Conservation (phyloP, 1,139 yeast genomes). For the Eremothecium coryli region DNA sequence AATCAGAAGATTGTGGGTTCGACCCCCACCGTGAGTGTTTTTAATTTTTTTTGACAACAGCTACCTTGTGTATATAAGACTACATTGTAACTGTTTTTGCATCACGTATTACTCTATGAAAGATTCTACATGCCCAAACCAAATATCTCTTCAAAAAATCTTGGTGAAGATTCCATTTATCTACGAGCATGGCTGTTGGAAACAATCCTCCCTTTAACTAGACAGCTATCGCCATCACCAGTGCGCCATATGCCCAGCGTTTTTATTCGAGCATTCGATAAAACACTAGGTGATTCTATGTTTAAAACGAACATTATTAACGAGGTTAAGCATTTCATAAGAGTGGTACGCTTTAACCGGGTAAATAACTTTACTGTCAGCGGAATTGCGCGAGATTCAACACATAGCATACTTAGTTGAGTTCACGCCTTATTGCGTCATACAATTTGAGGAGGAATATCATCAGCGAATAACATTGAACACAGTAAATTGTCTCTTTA, state of each 20-base stretch:
- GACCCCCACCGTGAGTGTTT: conserved; percentile 52
- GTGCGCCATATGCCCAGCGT: conserved; percentile 8
- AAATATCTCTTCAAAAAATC: conserved; percentile 8
- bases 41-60: conserved; percentile 11
- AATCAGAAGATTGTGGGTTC: conserved; percentile 57
- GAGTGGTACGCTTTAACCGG: conserved; percentile 17
- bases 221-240: neutral
- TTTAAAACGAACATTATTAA: conserved; percentile 10
- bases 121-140: conserved; percentile 19
- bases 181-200: conserved; percentile 15
- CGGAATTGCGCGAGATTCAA: conserved; percentile 20
- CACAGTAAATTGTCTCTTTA: conserved; percentile 18
- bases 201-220: conserved; percentile 6
- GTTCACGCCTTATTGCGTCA: conserved; percentile 23
- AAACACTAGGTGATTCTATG: conserved; percentile 5
- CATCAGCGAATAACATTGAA: conserved; percentile 19
- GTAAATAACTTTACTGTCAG: conserved; percentile 16
- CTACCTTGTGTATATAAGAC: too few relatives aligned
- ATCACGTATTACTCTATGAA: too few relatives aligned
- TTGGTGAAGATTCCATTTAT: conserved; percentile 12
- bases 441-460: conserved; percentile 19
- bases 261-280: conserved; percentile 11
- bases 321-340: conserved; percentile 15
- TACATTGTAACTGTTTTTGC: too few relatives aligned
- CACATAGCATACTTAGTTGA: conserved; percentile 24